Base-by-base conservation (phyloP, 2,329 filamentous ascomycete genomes). In the Chrysoporthe cubensis region DNA sequence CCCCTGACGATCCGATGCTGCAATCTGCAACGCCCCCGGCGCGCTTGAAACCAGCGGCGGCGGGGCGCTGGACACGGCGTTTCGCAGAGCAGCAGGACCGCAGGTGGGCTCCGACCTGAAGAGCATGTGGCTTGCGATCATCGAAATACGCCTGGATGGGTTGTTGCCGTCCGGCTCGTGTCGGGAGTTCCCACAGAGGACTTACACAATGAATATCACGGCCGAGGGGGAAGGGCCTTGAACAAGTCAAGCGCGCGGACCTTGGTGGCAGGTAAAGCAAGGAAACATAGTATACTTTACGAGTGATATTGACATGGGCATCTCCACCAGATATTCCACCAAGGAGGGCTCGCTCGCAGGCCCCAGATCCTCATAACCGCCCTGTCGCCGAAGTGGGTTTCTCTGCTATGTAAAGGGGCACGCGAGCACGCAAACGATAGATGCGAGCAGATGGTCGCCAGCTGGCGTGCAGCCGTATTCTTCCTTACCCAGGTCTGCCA, bases 61-160 rank as follows among this genome's bases (percentile, higher is more conserved):
- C 52, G 34, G 52, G 52, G 26, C 26, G 52, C 52, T 56, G 52
- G 18, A 46, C 14, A 5, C 9, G 6, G 37, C 21, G 48, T 52
- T 52, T 52, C 48, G 48, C 48, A 50, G 48, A 8, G 48, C n/a
- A 50, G n/a, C 48, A 52, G 48, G 26, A 52, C 26, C 48, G 21
- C 21, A 16, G 18, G 14, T n/a, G 48, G 11, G 1, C 13, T 1
- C 13, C 9, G 4, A 26, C 2, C 5, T 52, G 9, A 52, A 52
- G 21, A 32, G 21, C 3, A 2, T 50, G n/a, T 50, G 2, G 2
- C 18, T 7, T 21, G n/a, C 46, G 7, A 21, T 9, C n/a, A 18
- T 3, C 7, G 7, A n/a, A 11, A 50, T 48, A 16, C 13, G 18
- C 26, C 26, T 48, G 4, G 37, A 4, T 40, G 37, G 37, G 44